Percentiles rank a stretch among this genome's conserved stretches.
phyloP scores from a whole-genome alignment of 345 rosid species.

The Citrus reticulata region DNA sequence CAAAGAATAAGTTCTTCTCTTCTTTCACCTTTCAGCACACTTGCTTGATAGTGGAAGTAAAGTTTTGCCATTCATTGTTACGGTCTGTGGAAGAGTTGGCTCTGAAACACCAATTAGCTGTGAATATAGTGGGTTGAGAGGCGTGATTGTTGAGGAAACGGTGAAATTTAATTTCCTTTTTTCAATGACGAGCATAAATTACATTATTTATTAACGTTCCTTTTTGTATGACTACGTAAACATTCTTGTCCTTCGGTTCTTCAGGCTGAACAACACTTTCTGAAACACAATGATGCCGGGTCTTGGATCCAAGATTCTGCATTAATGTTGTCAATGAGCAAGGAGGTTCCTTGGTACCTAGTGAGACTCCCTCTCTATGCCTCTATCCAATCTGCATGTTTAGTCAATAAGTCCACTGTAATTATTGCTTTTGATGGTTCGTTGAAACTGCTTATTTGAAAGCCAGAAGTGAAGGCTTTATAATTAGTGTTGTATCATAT shows the following conservation, averaged over 20 bases:
- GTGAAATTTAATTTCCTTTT: slow-evolving; percentile 28
- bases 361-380: slow-evolving; percentile 36
- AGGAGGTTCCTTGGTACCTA: slow-evolving; percentile 97
- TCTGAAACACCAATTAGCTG: slow-evolving; percentile 81
- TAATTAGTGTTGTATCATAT: slow-evolving; percentile 2
- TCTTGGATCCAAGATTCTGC: slow-evolving; percentile 99
- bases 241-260: background rate
- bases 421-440: slow-evolving; percentile 4
- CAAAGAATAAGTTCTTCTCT: slow-evolving; percentile 1
- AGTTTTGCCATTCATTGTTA: slow-evolving; percentile 65
- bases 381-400: background rate
- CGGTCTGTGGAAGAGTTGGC: slow-evolving; percentile 79
- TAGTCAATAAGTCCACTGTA: background rate
- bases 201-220: background rate
- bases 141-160: slow-evolving; percentile 78
- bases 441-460: slow-evolving; percentile 2
- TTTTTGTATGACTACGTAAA: background rate
- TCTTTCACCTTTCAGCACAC: slow-evolving; percentile 52
- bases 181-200: background rate
- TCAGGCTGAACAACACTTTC: slow-evolving; percentile 91
- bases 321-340: slow-evolving; percentile 82
- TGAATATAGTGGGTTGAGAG: slow-evolving; percentile 72
- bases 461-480: background rate
- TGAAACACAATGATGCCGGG: slow-evolving; percentile 94
- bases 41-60: slow-evolving; percentile 72